A percentile compares a stretch with the other conserved stretches of the same genome.
Conservation (phyloP, 805 yeast genomes). For the Candida sakaeoensis region DNA sequence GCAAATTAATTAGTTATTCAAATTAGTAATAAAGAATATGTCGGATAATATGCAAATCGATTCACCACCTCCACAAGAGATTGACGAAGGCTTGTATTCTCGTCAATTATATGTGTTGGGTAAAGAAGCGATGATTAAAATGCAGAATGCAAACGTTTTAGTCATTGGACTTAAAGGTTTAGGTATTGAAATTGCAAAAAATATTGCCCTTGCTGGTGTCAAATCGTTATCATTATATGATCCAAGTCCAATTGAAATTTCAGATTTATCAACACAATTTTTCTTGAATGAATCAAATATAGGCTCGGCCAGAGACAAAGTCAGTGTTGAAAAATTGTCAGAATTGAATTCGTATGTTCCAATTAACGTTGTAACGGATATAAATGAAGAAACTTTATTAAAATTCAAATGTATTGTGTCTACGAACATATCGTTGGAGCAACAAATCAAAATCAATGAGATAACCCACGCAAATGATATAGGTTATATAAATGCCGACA, state of each 20-base stretch:
- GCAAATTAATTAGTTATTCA: constrained; percentile 1
- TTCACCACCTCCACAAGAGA: constrained; percentile 42
- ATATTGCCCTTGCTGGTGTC: constrained; percentile 95
- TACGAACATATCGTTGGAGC: constrained; percentile 69
- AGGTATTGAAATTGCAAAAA: constrained; percentile 95
- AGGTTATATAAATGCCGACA: constrained; percentile 76
- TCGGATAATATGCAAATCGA: constrained; percentile 38
- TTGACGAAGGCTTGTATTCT: constrained; percentile 93
- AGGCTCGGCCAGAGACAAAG: constrained; percentile 74
- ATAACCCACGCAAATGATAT: constrained; percentile 71
- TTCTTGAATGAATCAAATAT: constrained; percentile 68
- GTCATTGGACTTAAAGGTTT: constrained; percentile 87
- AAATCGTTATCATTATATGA: constrained; percentile 85
- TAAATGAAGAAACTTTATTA: constrained; percentile 51
- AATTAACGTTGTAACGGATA: constrained; percentile 56
- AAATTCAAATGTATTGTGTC: constrained; percentile 79
- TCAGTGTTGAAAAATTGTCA: constrained; percentile 62
- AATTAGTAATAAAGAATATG: constrained; percentile 6
- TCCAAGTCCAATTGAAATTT: constrained; percentile 60
- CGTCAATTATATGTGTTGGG: constrained; percentile 96
- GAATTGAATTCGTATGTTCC: constrained; percentile 93
- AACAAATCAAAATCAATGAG: constrained; percentile 70
- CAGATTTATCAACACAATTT: constrained; percentile 86
- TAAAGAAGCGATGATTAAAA: constrained; percentile 95
- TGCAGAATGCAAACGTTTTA: constrained; percentile 92